Evolutionary conservation across 257 asterid genomes (phyloP).

Genomic region (Solanum pinnatisectum): DNA sequence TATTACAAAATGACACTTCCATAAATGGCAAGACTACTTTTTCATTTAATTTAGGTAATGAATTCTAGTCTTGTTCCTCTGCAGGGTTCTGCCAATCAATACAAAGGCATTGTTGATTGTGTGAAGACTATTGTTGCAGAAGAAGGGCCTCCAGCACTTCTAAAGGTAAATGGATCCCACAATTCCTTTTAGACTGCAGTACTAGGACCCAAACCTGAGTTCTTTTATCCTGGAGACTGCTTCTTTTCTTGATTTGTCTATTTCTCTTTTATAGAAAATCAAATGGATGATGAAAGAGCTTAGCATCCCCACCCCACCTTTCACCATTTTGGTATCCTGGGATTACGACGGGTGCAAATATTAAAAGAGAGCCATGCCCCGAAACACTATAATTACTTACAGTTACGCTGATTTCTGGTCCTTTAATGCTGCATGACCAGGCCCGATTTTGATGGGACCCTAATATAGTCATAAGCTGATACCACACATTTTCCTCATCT

Average conservation of each 20-base stretch:
- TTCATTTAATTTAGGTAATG: neutral
- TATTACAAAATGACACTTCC: neutral
- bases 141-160: constrained; percentile 73
- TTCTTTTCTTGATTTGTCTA: neutral
- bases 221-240: neutral
- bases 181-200: neutral
- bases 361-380: neutral
- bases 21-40: neutral
- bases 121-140: constrained; percentile 78
- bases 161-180: constrained; percentile 40
- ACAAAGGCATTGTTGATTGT: constrained; percentile 69
- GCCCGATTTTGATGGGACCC: neutral
- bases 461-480: neutral
- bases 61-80: constrained; percentile 9
- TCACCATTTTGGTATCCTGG: neutral
- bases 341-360: neutral
- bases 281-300: neutral
- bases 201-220: neutral
- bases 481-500: neutral
- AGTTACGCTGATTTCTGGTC: neutral
- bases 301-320: neutral
- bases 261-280: neutral
- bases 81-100: constrained; percentile 83
- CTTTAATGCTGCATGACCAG: neutral
- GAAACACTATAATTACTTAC: neutral